These are phyloP conservation scores for Tephrocybe sp. DNA, from an alignment of 768 basidiomycete genomes.

Conservation along the genomic window DNA sequence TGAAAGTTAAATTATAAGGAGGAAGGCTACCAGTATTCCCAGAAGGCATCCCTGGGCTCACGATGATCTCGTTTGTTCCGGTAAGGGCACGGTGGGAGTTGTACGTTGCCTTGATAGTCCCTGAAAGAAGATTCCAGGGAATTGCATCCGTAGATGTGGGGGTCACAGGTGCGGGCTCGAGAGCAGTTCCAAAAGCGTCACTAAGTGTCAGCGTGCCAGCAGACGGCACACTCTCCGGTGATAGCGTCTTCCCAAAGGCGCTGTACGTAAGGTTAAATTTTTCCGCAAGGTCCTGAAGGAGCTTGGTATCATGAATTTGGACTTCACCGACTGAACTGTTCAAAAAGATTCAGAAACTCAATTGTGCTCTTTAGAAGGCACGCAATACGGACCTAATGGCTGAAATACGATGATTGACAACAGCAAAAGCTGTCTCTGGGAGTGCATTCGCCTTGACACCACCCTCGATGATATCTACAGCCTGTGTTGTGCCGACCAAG, in stretches of 20 bases:
- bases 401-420: constrained; percentile 74
- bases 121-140: constrained; percentile 55
- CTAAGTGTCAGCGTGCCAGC: constrained; percentile 51
- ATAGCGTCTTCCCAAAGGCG: constrained; percentile 51
- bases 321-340: constrained; percentile 44
- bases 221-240: constrained; percentile 30
- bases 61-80: constrained; percentile 36
- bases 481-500: constrained; percentile 71
- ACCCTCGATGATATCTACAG: constrained; percentile 68
- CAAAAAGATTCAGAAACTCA: not conserved
- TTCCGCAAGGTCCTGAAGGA: constrained; percentile 47
- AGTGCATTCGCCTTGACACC: constrained; percentile 79
- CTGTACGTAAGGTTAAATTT: constrained; percentile 58
- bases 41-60: constrained; percentile 57
- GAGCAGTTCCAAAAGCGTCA: constrained; percentile 46
- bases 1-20: not conserved
- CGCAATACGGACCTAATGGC: constrained; percentile 46
- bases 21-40: constrained; percentile 52
- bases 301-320: constrained; percentile 40
- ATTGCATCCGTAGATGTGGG: constrained; percentile 42
- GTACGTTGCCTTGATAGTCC: constrained; percentile 64
- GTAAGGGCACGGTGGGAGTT: constrained; percentile 44
- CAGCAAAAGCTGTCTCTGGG: constrained; percentile 68
- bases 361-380: not conserved
- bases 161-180: constrained; percentile 72